phyloP scores from a whole-genome alignment of 306 rosid species.

The Vigna hirtella region DNA sequence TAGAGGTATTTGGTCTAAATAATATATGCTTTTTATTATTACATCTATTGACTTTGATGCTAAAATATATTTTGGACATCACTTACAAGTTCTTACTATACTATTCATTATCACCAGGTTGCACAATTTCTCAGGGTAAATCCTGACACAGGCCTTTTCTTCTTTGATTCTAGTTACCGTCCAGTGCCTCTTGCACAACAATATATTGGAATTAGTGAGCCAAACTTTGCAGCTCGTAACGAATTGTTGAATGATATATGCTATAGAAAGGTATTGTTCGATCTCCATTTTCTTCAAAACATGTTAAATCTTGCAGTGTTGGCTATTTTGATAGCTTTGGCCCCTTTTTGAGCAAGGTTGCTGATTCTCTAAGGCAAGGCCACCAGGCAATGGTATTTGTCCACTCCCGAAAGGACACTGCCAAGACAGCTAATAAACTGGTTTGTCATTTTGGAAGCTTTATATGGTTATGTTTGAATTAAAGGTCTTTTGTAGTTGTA shows the following conservation, averaged over 20 bases:
- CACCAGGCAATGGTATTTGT: constrained; percentile 98
- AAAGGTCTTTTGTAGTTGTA: constrained; percentile 33
- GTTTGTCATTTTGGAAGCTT: constrained; percentile 52
- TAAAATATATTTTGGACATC: constrained; percentile 39
- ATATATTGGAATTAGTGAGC: constrained; percentile 92
- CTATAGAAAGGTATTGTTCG: constrained; percentile 79
- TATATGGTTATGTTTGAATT: constrained; percentile 33
- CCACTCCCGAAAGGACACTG: constrained; percentile 96
- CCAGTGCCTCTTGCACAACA: constrained; percentile 99
- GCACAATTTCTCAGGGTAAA: constrained; percentile 96
- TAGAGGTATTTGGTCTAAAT: constrained; percentile 71
- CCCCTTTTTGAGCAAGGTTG: constrained; percentile 62
- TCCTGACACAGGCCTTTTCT: constrained; percentile 94
- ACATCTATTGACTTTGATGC: constrained; percentile 28
- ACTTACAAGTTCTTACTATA: constrained; percentile 36
- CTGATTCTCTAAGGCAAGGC: constrained; percentile 85
- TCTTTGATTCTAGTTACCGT: constrained; percentile 94
- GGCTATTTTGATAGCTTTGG: constrained; percentile 37
- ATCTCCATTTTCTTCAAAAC: constrained; percentile 35
- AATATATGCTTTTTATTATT: constrained; percentile 38
- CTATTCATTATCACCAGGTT: constrained; percentile 62
- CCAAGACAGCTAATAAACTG: constrained; percentile 89
- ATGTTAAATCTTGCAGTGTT: constrained; percentile 41
- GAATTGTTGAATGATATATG: constrained; percentile 90
- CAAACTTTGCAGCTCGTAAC: constrained; percentile 82